phyloP scores from a whole-genome alignment of 495 filamentous ascomycete species.

The Talaromyces adpressus region DNA sequence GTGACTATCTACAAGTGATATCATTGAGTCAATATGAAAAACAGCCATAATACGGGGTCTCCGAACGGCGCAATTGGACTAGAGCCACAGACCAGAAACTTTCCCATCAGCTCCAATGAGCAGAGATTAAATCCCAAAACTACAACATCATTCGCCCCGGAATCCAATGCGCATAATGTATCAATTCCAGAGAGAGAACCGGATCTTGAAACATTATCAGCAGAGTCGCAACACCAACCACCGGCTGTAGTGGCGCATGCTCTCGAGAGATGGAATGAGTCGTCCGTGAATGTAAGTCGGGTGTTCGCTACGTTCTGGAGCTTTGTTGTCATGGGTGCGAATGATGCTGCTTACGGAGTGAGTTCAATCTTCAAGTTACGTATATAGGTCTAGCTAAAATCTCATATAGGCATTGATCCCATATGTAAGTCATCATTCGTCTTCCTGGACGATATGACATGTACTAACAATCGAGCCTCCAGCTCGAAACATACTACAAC shows the following conservation, averaged over 20 bases:
- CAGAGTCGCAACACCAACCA: background rate
- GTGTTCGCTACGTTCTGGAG: constrained; percentile 59
- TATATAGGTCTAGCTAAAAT: background rate
- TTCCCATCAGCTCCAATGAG: background rate
- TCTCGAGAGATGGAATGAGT: constrained; percentile 60
- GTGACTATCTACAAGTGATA: background rate
- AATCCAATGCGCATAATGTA: background rate
- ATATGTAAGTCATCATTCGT: constrained; percentile 18
- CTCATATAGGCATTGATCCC: constrained; percentile 49
- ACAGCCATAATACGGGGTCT: background rate
- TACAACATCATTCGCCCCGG: too few species aligned
- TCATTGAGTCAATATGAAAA: background rate
- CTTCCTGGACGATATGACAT: background rate
- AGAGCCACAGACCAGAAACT: background rate
- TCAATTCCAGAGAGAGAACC: background rate
- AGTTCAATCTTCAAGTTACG: constrained; percentile 18
- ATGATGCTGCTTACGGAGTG: constrained; percentile 76
- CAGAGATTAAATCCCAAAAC: background rate
- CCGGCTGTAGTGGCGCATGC: constrained; percentile 5
- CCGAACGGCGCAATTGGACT: background rate
- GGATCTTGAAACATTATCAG: background rate
- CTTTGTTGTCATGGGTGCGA: constrained; percentile 75
- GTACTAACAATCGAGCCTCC: background rate
- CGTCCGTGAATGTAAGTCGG: constrained; percentile 57
- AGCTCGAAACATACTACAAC: constrained; percentile 51